Evolutionary conservation across 2,329 filamentous ascomycete species (phyloP), one percentile per base, ranked within the genome.

Genomic region (Colletotrichum orbiculare): DNA sequence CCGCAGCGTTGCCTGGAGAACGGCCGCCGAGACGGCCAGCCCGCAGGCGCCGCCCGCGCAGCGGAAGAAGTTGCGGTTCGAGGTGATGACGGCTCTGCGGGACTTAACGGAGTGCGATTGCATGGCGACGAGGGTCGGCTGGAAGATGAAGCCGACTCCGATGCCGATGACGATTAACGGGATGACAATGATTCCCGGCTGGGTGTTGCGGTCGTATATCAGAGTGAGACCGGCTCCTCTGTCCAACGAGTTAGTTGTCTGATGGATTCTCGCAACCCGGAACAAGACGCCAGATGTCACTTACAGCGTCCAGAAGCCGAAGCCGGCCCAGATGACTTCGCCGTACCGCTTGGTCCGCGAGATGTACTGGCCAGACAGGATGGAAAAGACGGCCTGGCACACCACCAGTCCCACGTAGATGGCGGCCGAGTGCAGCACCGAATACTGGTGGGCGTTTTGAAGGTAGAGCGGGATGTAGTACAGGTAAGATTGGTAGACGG

Each of bases 401-500:
- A 76, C 73, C 8, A 87, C 80, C 66, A 88, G 75, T 0, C 85
- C 81, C 8, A 84, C 75, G 2, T 81, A 82, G 37, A 87, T 74
- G 8, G 78, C 77, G 1, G 87, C 87, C 4, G 87, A 86, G 33
- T 81, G 79, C 3, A 77, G 60, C 11, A 74, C 69, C 6, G 73
- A 71, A 54, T 71, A 75, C 15, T 71, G 71, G 17, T 71, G 71
- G 3, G 82, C 85, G 61, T 88, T 89, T 68, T 90, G 86, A 48
- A 87, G 85, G 72, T 87, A 90, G 0, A 89, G 76, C 1, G 87
- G 87, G 6, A 90, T 72, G 69, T 86, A 90, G 73, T 89, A 90
- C 2, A 89, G 74, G 61, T 83, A 83, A 2, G 82, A 78, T 68
- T 89, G 88, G 69, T 88, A 89, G 2, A 84, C 83, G 12, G 84